These are phyloP conservation scores for Murraya paniculata DNA, from an alignment of 345 rosid species.

Conservation along the genomic window DNA sequence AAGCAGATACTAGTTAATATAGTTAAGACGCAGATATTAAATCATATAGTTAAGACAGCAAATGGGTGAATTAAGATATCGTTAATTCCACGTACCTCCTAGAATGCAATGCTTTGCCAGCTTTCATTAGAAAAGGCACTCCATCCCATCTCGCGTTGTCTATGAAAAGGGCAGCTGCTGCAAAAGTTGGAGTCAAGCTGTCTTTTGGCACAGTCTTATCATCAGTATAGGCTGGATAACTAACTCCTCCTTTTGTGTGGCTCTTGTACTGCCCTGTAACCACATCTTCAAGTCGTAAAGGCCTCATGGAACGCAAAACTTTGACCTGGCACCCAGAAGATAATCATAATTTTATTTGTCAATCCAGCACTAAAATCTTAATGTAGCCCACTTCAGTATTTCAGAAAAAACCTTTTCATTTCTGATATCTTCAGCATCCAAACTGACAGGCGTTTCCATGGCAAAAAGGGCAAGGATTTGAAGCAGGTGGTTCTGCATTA, in stretches of 20 bases:
- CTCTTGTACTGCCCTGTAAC: constrained; percentile 92
- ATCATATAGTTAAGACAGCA: background rate
- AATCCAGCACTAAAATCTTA: background rate
- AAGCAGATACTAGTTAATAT: background rate
- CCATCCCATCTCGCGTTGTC: constrained; percentile 99
- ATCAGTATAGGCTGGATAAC: constrained; percentile 80
- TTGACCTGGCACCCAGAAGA: constrained; percentile 63
- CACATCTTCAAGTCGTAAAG: constrained; percentile 71
- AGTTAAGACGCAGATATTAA: background rate
- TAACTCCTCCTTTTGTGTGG: constrained; percentile 78
- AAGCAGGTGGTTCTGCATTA: constrained; percentile 99
- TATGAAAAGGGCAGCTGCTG: constrained; percentile 97
- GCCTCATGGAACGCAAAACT: constrained; percentile 96
- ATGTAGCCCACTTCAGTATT: background rate
- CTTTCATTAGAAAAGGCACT: constrained; percentile 97
- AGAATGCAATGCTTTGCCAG: constrained; percentile 90
- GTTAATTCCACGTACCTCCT: constrained; percentile 45
- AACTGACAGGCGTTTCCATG: constrained; percentile 98
- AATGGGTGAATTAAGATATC: background rate
- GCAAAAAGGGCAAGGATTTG: constrained; percentile 98
- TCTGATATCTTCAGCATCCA: constrained; percentile 97
- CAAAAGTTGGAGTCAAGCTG: constrained; percentile 95
- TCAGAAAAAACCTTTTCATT: constrained; percentile 70
- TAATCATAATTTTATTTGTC: background rate
- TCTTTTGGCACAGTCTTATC: constrained; percentile 87